Evolutionary conservation across 148 eudicot species (phyloP).

Genomic region (Chenopodium formosanum): DNA sequence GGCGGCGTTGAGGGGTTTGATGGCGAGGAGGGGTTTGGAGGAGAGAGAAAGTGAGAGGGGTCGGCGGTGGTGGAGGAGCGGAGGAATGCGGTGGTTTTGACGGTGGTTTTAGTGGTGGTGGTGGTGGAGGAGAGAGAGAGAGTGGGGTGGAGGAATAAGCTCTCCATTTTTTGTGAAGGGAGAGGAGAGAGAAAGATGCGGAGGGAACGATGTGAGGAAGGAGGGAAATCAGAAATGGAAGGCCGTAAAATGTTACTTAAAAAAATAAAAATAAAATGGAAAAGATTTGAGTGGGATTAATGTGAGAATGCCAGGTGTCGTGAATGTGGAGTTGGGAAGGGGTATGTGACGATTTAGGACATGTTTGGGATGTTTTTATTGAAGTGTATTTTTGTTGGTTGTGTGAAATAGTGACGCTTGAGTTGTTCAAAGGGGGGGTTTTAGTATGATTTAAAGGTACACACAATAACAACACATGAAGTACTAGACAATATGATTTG

Average conservation of each 20-base stretch:
- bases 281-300: not conserved
- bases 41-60: slow-evolving; percentile 6
- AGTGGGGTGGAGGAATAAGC: slow-evolving; percentile 31
- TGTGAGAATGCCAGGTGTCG: not conserved
- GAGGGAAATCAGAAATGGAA: not conserved
- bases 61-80: slow-evolving; percentile 17
- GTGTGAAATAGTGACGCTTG: not conserved
- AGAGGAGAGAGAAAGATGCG: not conserved
- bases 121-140: slow-evolving; percentile 33
- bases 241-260: not conserved
- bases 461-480: too few species aligned
- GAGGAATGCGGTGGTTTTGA: slow-evolving; percentile 14
- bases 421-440: not conserved
- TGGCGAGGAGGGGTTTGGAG: slow-evolving; percentile 12
- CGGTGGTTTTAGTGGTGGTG: slow-evolving; percentile 8
- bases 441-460: too few species aligned
- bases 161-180: slow-evolving; percentile 35
- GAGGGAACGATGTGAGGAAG: slow-evolving; percentile 20
- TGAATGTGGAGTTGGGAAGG: not conserved
- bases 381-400: too few species aligned
- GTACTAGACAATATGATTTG: too few species aligned
- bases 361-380: too few species aligned
- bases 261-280: not conserved
- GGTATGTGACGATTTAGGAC: not conserved
- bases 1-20: slow-evolving; percentile 31